Base-by-base conservation (phyloP, 495 filamentous ascomycete genomes). In the Daldinia grandis region DNA sequence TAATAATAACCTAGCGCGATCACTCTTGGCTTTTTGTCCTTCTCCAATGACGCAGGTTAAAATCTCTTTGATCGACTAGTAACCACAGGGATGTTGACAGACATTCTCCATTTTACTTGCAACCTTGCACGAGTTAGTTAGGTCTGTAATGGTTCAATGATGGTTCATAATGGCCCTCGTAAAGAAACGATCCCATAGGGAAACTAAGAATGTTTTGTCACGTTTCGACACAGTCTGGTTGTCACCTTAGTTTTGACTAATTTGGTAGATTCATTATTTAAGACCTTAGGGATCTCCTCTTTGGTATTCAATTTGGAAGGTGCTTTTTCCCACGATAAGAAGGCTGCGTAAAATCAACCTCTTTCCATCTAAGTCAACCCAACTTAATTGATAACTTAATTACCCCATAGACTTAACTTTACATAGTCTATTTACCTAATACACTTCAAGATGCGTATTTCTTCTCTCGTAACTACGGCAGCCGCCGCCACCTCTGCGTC, bases 381-480 rank as follows among this genome's bases (percentile, higher is more conserved):
- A 27, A 42, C 38, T 64, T 31, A 17, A 24, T 64, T 31, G 19
- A 24, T 68, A 62, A 28, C 35, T 40, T 50, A 66, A 47, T 55
- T 62, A 38, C 21, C 30, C 19, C 0, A 8, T 15, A 57, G 28
- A 33, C 40, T 53, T 9, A 55, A 35, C 10, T 62, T 58, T 38
- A 21, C 37, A 7, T 57, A 14, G 21, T 56, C 55, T 35, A 55
- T 19, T 59, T 14, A 19, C 35, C 6, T 24, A 35, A 35, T 33
- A 50, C 0, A 35, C 47, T 44, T 58, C 64, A 73, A 69, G 8
- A 77, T 77, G 75, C 75, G 71, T 40, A 62, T 66, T 58, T 62
- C 66, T 67, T 62, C 67, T 33, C 35, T 77, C 24, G 37, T 77
- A 58, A 55, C 63, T 50, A 60, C 60, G 19, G 17, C 71, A 24